Base-by-base conservation (phyloP, 306 rosid genomes). In the Hylodesmum podocarpum region DNA sequence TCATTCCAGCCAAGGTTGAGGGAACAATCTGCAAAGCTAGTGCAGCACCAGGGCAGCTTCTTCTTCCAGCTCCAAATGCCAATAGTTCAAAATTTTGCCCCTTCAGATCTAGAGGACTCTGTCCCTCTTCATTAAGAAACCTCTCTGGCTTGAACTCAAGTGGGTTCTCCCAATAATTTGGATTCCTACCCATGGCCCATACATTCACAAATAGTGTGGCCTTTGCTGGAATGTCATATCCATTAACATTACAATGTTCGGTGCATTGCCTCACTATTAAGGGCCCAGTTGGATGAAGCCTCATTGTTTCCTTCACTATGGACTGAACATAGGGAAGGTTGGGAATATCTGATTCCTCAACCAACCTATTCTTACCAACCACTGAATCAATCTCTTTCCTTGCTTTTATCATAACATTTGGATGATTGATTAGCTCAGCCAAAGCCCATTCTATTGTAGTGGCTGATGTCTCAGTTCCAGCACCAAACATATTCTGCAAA, bases 201-300 rank as follows among this genome's bases (percentile, higher is more conserved):
- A 85, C 85, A 57, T 91, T 91, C 1, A 91, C 80, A 72, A 86
- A 84, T 71, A 91, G 21, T 6, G 73, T 78, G 37, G 92, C 75
- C 16, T 25, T 80, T 34, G 89, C 81, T 9, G 91, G 89, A 64
- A 91, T 89, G 10, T 84, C 67, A 71, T 83, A 89, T 1, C 91
- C 91, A 15, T 53, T 19, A 8, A 89, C 31, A 5, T 57, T 80
- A 36, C 91, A 84, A 24, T 77, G 64, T 7, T 86, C 75, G 2
- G 88, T 50, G 31, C 86, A 86, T 43, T 91, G 89, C 33, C 97
- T 85, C 72, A 66, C 73, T 15, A 86, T 72, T 28, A 91, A 49
- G 21, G 94, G 97, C n/a, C 89, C 88, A 0, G 89, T 74, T 2
- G 97, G 91, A 77, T 87, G 97, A 75, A 89, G 89, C 87, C 97